Evolutionary conservation across 495 filamentous ascomycete genomes (phyloP).

Genomic region (Penicillium ucsense): DNA sequence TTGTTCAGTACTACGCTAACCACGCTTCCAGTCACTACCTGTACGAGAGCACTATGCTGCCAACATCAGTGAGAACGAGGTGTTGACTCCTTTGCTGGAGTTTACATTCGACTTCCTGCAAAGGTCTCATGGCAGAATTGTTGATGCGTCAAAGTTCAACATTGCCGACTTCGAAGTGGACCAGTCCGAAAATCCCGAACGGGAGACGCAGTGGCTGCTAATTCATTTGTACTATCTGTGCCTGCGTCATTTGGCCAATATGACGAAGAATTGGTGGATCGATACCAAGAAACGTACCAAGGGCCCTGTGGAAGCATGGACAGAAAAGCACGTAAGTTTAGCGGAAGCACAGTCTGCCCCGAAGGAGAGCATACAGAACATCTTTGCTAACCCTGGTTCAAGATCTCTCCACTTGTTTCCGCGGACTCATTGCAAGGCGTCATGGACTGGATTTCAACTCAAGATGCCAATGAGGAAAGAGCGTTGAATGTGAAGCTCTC

Average conservation of each 20-base stretch:
- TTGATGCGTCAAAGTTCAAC: conserved; percentile 58
- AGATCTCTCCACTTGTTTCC: conserved; percentile 75
- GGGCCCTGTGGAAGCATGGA: conserved; percentile 68
- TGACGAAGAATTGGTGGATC: conserved; percentile 82
- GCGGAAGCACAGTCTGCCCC: background rate
- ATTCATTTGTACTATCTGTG: conserved; percentile 78
- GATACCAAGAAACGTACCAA: conserved; percentile 65
- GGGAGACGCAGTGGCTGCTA: conserved; percentile 70
- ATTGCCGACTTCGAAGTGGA: conserved; percentile 59
- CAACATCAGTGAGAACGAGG: conserved; percentile 63
- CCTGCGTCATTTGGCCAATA: conserved; percentile 62
- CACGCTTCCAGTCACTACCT: conserved; percentile 50
- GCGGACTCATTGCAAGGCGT: conserved; percentile 62
- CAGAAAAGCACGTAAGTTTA: conserved; percentile 56
- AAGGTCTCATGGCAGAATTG: conserved; percentile 53
- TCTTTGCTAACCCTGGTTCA: conserved; percentile 1
- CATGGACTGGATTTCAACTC: conserved; percentile 53
- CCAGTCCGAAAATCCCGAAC: conserved; percentile 48
- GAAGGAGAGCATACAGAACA: background rate
- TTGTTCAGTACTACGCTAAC: conserved; percentile 9
- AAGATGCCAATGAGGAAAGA: conserved; percentile 52
- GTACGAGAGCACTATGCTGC: conserved; percentile 70
- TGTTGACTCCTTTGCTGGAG: conserved; percentile 57
- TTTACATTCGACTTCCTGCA: conserved; percentile 79
- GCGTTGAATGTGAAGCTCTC: conserved; percentile 64